phyloP scores from a whole-genome alignment of 306 rosid genomes.

The Argentina anserina region DNA sequence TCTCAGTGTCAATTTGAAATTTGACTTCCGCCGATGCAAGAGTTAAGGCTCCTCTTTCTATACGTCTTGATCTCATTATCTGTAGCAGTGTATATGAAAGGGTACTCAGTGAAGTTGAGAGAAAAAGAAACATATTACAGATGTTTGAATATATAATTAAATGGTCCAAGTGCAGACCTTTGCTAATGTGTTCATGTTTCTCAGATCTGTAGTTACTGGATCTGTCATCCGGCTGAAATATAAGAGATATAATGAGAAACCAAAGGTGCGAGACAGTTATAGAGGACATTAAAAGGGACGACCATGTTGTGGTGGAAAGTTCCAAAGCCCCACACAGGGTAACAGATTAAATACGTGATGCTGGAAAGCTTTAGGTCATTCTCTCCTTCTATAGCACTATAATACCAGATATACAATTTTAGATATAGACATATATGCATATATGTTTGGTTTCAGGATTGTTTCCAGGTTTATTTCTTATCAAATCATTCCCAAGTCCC shows the following conservation, averaged over 20 bases:
- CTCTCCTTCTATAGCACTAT: too few relatives aligned
- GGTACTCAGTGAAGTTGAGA: conserved; percentile 26
- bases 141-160: conserved; percentile 3
- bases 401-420: too few relatives aligned
- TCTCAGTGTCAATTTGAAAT: conserved; percentile 97
- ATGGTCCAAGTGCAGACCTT: conserved; percentile 53
- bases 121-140: conserved; percentile 12
- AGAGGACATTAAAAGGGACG: conserved; percentile 1
- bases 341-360: too few relatives aligned
- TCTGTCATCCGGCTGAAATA: conserved; percentile 85
- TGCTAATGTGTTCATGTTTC: conserved; percentile 93
- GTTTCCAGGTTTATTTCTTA: too few relatives aligned
- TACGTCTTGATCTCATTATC: conserved; percentile 92
- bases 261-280: not conserved
- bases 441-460: too few relatives aligned
- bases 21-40: conserved; percentile 99
- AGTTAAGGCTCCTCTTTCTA: conserved; percentile 93
- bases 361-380: not conserved
- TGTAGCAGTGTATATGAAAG: conserved; percentile 34
- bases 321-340: conserved; percentile 2
- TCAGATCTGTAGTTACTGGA: conserved; percentile 77
- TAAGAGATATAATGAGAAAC: conserved; percentile 14
- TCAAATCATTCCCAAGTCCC: too few relatives aligned
- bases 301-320: not conserved
- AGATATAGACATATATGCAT: too few relatives aligned